phyloP scores from a whole-genome alignment of 192 early-diverging fungal species.

The Backusella morwellensis region DNA sequence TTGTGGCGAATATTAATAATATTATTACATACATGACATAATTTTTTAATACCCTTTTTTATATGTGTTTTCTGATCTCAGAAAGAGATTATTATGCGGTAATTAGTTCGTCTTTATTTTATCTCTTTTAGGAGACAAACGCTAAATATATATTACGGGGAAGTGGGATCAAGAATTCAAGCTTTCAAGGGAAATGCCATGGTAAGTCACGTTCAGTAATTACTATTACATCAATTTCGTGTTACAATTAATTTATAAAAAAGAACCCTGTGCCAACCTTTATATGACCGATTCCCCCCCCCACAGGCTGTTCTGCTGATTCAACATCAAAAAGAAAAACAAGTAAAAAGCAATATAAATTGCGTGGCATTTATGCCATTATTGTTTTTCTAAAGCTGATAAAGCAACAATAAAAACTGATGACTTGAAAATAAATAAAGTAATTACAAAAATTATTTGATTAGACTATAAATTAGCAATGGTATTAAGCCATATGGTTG shows the following conservation, averaged over 20 bases:
- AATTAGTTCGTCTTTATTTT: not conserved
- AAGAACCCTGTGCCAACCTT: not conserved
- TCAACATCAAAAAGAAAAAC: not conserved
- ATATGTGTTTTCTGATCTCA: not conserved
- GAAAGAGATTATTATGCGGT: not conserved
- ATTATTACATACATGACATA: not conserved
- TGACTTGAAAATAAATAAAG: not conserved
- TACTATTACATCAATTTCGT: not conserved
- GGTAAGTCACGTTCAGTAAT: not conserved
- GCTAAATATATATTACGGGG: not conserved
- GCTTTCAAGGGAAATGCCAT: not conserved
- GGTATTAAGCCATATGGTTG: not conserved
- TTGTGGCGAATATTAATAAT: not conserved
- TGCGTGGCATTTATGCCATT: not conserved
- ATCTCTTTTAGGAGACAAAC: not conserved
- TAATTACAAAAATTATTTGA: not conserved
- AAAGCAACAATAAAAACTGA: not conserved
- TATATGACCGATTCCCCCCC: not conserved
- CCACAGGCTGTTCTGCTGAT: not conserved
- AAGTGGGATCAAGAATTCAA: not conserved
- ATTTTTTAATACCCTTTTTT: not conserved
- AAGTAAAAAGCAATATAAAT: not conserved
- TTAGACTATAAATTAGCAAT: not conserved
- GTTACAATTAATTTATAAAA: slow-evolving; percentile 7
- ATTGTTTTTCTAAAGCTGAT: not conserved